Base-by-base conservation (phyloP, 345 rosid species). In the Melastoma malabathricum region DNA sequence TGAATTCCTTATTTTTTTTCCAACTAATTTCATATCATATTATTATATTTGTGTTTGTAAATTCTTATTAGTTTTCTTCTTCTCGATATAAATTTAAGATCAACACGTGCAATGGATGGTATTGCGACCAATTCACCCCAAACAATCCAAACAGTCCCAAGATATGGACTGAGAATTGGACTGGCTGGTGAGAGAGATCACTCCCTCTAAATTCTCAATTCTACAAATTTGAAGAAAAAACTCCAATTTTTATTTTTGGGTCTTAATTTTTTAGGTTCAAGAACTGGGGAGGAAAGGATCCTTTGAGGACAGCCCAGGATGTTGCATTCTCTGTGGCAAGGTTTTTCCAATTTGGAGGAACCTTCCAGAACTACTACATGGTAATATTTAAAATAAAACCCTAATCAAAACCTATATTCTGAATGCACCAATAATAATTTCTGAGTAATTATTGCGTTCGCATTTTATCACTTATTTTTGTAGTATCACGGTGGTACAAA, bases 401-500 rank as follows among this genome's bases (percentile, higher is more conserved):
- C 31, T 27, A 27, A 27, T 27, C n/a, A n/a, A n/a, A n/a, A n/a
- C n/a, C n/a, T n/a, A n/a, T n/a, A n/a, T n/a, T n/a, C n/a, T n/a
- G n/a, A n/a, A n/a, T n/a, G n/a, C n/a, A n/a, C 25, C 25, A 22
- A 2, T 22, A 22, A 22, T 22, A 4, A 22, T 22, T 22, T 5
- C 15, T 1, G 23, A 7, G 12, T 51, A 0, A 7, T 27, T 18
- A 22, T 16, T 22, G 50, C 46, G 1, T 3, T 15, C n/a, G n/a
- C n/a, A n/a, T n/a, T n/a, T n/a, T n/a, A 1, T 51, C 4, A 14
- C 10, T 52, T 13, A n/a, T 2, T 29, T 8, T 13, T 23, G 18
- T 18, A 75, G 73, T 72, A 69, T 18, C 78, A 70, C 15, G 78
- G 82, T 1, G 82, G 82, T 0, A 76, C 76, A 4, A 76, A 72